These are phyloP conservation scores for Santalum album DNA, from an alignment of 164 flowering plant species.

Conservation along the genomic window DNA sequence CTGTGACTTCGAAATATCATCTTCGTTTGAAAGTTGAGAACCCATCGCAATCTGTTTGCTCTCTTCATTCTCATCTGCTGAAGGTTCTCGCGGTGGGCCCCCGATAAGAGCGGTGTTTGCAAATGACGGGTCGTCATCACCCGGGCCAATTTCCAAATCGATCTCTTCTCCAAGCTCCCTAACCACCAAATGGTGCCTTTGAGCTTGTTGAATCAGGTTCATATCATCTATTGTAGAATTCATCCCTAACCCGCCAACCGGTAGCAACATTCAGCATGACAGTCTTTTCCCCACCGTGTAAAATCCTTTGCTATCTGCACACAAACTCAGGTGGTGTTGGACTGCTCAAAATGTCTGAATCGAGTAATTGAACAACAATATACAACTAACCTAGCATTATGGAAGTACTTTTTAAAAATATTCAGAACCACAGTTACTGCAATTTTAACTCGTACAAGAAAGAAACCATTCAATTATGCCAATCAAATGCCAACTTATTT, in stretches of 20 bases:
- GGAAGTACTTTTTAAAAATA: too few relatives aligned
- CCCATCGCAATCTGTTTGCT: constrained; percentile 57
- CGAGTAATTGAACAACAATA: neutral
- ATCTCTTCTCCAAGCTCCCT: constrained; percentile 87
- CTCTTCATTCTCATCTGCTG: constrained; percentile 65
- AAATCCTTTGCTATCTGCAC: constrained; percentile 1
- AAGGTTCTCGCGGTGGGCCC: constrained; percentile 52
- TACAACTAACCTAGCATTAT: too few relatives aligned
- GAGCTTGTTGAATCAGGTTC: constrained; percentile 82
- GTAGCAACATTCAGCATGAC: constrained; percentile 78
- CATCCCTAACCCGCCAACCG: constrained; percentile 51
- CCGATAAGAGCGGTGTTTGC: constrained; percentile 50
- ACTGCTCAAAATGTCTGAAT: neutral
- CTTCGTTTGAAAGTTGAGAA: constrained; percentile 52
- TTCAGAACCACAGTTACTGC: too few relatives aligned
- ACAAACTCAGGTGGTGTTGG: neutral
- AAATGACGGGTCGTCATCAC: constrained; percentile 87
- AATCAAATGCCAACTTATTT: too few relatives aligned
- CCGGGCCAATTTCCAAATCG: constrained; percentile 91
- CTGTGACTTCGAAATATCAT: constrained; percentile 52
- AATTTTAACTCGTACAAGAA: too few relatives aligned
- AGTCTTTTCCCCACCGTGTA: constrained; percentile 5
- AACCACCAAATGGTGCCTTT: constrained; percentile 82
- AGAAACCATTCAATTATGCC: too few relatives aligned
- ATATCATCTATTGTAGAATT: constrained; percentile 87